phyloP scores from a whole-genome alignment of 1,284 basidiomycete genomes.

The Lentinula novae-zelandiae region DNA sequence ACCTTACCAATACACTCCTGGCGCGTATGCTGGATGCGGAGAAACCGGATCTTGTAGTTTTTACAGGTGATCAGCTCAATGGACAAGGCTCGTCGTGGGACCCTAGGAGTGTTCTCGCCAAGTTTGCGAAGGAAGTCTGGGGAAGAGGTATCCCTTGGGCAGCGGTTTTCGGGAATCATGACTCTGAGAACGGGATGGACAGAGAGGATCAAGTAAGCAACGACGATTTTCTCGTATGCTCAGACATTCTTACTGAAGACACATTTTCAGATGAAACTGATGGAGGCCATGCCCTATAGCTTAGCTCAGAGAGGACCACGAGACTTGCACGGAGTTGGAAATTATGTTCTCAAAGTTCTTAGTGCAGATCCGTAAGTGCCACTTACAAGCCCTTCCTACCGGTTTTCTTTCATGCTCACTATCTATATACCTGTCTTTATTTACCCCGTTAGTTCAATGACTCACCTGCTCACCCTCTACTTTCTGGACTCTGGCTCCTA shows the following conservation, averaged over 20 bases:
- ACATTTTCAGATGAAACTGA: constrained; percentile 45
- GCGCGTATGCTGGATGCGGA: constrained; percentile 73
- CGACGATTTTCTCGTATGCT: neutral
- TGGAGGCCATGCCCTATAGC: constrained; percentile 83
- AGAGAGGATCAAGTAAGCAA: constrained; percentile 49
- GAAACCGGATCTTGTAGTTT: constrained; percentile 88
- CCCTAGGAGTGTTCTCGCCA: constrained; percentile 78
- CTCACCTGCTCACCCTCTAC: constrained; percentile 85
- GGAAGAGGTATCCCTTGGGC: constrained; percentile 83
- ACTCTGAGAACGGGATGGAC: constrained; percentile 66
- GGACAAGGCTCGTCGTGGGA: constrained; percentile 90
- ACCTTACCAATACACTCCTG: constrained; percentile 69
- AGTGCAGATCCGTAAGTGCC: constrained; percentile 68
- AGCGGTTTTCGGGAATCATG: constrained; percentile 91
- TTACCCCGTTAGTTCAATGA: constrained; percentile 59
- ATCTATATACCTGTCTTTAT: constrained; percentile 11
- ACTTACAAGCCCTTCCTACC: constrained; percentile 10
- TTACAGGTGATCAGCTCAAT: constrained; percentile 83
- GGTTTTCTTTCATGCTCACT: constrained; percentile 11
- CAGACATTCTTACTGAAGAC: neutral
- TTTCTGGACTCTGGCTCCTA: constrained; percentile 91
- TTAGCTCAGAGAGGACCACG: constrained; percentile 77
- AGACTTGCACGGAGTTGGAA: constrained; percentile 82
- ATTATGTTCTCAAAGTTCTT: constrained; percentile 76
- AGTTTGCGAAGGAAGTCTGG: constrained; percentile 79